phyloP scores from a whole-genome alignment of 805 yeast genomes.

The Cyberlindnera maclurae region DNA sequence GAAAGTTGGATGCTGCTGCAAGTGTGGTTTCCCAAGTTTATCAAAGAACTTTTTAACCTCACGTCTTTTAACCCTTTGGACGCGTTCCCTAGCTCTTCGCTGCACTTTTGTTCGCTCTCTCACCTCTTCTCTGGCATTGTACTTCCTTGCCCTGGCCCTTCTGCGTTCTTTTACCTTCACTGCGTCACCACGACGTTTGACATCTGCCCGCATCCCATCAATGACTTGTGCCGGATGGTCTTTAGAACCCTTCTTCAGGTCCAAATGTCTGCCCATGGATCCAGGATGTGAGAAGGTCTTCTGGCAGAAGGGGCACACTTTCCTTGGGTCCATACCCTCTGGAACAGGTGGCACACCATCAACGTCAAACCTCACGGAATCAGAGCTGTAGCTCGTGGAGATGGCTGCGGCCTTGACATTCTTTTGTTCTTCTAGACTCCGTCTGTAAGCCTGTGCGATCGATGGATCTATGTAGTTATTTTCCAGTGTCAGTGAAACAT shows the following conservation, averaged over 20 bases:
- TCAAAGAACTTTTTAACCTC: conserved; percentile 30
- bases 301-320: conserved; percentile 44
- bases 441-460: conserved; percentile 3
- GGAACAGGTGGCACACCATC: conserved; percentile 21
- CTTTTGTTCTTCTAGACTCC: neutral
- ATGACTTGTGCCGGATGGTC: conserved; percentile 45
- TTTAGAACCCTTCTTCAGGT: conserved; percentile 44
- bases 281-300: conserved; percentile 50
- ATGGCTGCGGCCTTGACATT: neutral
- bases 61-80: conserved; percentile 32
- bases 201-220: conserved; percentile 38
- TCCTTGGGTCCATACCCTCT: conserved; percentile 27
- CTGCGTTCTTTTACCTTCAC: conserved; percentile 35
- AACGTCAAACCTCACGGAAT: conserved; percentile 7
- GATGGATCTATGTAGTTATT: conserved; percentile 9
- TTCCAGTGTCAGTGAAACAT: conserved; percentile 8
- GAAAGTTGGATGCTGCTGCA: conserved; percentile 40
- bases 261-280: conserved; percentile 54
- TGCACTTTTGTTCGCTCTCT: conserved; percentile 38
- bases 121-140: conserved; percentile 42
- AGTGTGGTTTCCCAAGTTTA: conserved; percentile 34
- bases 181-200: conserved; percentile 44
- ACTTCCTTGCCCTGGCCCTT: conserved; percentile 32
- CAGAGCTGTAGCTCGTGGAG: conserved; percentile 1
- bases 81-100: conserved; percentile 37